Percentiles rank a stretch among this genome's conserved stretches.
phyloP scores from a whole-genome alignment of 2,329 filamentous ascomycete species.

The Ambrosiella cleistominuta region DNA sequence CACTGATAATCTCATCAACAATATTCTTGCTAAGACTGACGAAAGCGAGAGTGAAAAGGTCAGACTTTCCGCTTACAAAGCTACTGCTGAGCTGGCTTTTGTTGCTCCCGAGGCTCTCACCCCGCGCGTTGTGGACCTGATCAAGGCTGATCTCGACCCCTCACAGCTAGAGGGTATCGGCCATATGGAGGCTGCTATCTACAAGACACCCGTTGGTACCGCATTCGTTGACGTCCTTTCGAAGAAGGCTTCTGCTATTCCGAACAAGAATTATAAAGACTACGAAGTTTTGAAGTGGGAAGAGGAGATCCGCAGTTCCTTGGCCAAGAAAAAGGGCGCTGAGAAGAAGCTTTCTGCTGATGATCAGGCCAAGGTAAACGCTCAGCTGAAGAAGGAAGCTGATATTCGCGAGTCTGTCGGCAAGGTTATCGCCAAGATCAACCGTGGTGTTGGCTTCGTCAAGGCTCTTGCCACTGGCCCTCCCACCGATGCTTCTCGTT shows the following conservation, averaged over 20 bases:
- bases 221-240: conserved; percentile 81
- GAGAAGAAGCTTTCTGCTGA: conserved; percentile 82
- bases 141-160: conserved; percentile 56
- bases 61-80: conserved; percentile 59
- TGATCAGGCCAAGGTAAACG: conserved; percentile 76
- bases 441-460: conserved; percentile 75
- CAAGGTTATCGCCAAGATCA: conserved; percentile 49
- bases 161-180: conserved; percentile 55
- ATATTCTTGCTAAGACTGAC: conserved; percentile 39
- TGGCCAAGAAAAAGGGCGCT: conserved; percentile 85
- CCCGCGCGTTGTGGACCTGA: conserved; percentile 54
- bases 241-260: conserved; percentile 55
- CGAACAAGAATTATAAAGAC: conserved; percentile 84
- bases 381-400: conserved; percentile 75
- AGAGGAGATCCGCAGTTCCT: conserved; percentile 67
- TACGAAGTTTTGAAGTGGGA: conserved; percentile 97
- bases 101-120: conserved; percentile 74
- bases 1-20: conserved; percentile 45
- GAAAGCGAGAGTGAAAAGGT: conserved; percentile 26
- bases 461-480: conserved; percentile 66
- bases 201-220: conserved; percentile 74
- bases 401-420: conserved; percentile 59
- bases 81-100: conserved; percentile 81
- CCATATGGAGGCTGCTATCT: conserved; percentile 81
- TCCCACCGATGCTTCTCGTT: conserved; percentile 71